Base-by-base conservation (phyloP, 805 yeast genomes). In the Hanseniaspora mollemarum region DNA sequence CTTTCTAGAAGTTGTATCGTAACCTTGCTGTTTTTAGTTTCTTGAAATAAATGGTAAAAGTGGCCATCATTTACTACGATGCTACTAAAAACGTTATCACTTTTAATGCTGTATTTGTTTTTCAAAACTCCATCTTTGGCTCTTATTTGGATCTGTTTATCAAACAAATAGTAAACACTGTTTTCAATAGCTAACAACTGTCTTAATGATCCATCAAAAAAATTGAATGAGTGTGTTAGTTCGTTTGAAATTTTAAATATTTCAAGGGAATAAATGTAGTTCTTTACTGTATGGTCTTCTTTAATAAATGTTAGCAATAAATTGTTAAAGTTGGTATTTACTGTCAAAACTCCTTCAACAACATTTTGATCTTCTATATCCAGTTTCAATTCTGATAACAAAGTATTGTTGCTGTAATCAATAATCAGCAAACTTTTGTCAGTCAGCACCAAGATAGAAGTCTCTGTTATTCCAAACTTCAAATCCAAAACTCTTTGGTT, bases 381-480 rank as follows among this genome's bases (percentile, higher is more conserved):
- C 2, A 33, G 29, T 1, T 13, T 6, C 4, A 36, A 32, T 4
- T 40, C 35, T 13, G 43, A 18, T n/a, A 48, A 22, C 4, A 48
- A 16, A 5, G 15, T 26, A 24, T 40, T 37, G 15, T 24, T 40
- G 4, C 21, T 15, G 40, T 48, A 48, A 15, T 48, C 51, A 21
- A 48, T 33, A 4, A 48, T 40, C 6, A 40, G 28, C 4, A 48
- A 19, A 6, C 22, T 31, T 8, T 32, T 16, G n/a, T 40, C 28
- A 19, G 45, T 48, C 19, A 48, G 1, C 4, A 40, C 28, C 3
- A 48, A 24, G 25, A 48, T 9, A 2, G 51, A 48, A 2, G 44
- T 40, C 33, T 48, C 51, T 18, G 45, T 48, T 1, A 48, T 36
- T 12, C 51, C 51, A 26, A 37, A 38, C 19, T 48, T 48, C 18